A percentile compares a stretch with the other conserved stretches of the same genome.
These are phyloP conservation scores for Coemansia reversa DNA, from an alignment of 192 early-diverging fungal species.

Conservation along the genomic window DNA sequence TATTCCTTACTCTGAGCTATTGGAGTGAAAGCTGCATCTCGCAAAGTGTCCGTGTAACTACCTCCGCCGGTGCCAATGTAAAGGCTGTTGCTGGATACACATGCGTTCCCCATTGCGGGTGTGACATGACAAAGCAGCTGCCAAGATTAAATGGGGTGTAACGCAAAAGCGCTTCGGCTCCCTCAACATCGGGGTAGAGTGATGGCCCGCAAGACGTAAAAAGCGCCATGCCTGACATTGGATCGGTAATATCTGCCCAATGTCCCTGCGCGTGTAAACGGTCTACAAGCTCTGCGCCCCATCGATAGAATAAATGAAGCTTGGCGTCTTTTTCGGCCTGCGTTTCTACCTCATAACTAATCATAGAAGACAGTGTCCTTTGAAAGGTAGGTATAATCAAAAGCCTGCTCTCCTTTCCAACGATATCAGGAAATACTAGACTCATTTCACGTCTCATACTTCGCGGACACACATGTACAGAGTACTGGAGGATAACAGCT, in stretches of 20 bases:
- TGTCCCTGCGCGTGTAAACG: conserved; percentile 59
- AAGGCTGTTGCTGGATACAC: conserved; percentile 90
- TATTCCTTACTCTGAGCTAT: background rate
- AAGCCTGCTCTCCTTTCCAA: conserved; percentile 50
- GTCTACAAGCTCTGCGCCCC: conserved; percentile 62
- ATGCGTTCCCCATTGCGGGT: conserved; percentile 88
- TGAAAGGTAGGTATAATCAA: conserved; percentile 84
- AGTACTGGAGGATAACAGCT: conserved; percentile 35
- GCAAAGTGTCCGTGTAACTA: conserved; percentile 30
- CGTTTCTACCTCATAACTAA: conserved; percentile 65
- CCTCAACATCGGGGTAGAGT: conserved; percentile 89
- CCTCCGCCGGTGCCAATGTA: conserved; percentile 67
- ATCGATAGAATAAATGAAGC: conserved; percentile 78
- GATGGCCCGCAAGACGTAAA: conserved; percentile 69
- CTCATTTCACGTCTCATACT: conserved; percentile 67
- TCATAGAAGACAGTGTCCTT: conserved; percentile 71
- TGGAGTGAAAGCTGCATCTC: conserved; percentile 14
- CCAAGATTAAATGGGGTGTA: conserved; percentile 79
- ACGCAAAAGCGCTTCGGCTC: conserved; percentile 68
- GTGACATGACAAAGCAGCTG: conserved; percentile 79
- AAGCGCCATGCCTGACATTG: conserved; percentile 74
- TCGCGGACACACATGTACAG: conserved; percentile 48
- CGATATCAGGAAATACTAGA: conserved; percentile 67
- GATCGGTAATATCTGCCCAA: conserved; percentile 93
- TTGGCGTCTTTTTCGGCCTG: conserved; percentile 80